Base-by-base conservation (phyloP, 108 stramenopile genomes). In the Pseudonitzschia delicatissima region DNA sequence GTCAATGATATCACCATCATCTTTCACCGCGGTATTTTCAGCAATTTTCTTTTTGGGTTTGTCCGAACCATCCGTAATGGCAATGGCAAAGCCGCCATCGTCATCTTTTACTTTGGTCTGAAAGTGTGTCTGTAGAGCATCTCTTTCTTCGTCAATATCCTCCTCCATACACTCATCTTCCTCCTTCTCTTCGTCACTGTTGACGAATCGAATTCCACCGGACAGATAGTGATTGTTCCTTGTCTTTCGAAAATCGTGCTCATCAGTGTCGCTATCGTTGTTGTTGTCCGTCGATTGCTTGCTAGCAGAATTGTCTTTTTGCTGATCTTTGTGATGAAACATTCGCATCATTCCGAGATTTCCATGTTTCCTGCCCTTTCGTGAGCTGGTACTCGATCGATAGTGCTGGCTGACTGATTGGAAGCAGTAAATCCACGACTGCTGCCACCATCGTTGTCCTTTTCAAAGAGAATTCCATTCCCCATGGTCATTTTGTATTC, bases 61-160 rank as follows among this genome's bases (percentile, higher is more conserved):
- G 47, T 40, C n/a, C 45, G 33, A 27, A 6, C 27, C 36, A 18
- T 64, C 57, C 61, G 64, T 25, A 77, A 75, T 52, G 77, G 76
- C 33, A 66, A 72, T 66, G 71, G 65, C 36, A 69, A 52, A 55
- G 72, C 79, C 37, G 67, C 72, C 67, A 67, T 69, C 39, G 68
- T 68, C 23, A 39, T 58, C 45, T 5, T 42, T 50, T 37, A 48
- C 21, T 7, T 18, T 48, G 47, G 47, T n/a, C n/a, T 47, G 32
- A 18, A 17, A 44, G 20, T 69, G 31, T 52, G 60, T 47, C 13
- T 9, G 11, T 13, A 42, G 40, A 42, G 11, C 13, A 35, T 71
- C 69, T 23, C n/a, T n/a, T n/a, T 71, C 57, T 4, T 47, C 48
- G 26, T 75, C 42, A 5, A 17, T 2, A 15, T 5, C 28, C 12